Base-by-base conservation (phyloP, 768 basidiomycete genomes). In the Tricholoma saponaceum region DNA sequence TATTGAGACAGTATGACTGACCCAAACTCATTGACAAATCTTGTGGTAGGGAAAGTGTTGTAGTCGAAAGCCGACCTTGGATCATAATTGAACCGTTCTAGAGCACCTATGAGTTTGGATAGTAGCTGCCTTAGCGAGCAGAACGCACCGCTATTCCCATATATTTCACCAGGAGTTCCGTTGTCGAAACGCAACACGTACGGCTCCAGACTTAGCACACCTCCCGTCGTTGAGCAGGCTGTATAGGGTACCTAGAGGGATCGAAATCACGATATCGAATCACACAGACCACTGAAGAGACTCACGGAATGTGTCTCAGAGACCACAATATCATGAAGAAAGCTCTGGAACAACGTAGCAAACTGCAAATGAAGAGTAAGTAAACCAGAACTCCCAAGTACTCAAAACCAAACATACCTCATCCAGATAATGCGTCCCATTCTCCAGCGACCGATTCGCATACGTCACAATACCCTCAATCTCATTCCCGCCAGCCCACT, bases 401-500 rank as follows among this genome's bases (percentile, higher is more conserved):
- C 16, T 46, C 18, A 1, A 20, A 18, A 28, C n/a, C 25, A 5
- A 3, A 62, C 72, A 3, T 32, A 81, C 78, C 72, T 83, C 80
- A 55, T 83, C 71, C 51, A 83, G 66, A 56, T 74, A 82, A 65
- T 78, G 76, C 2, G 72, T 75, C 18, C 76, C 82, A 55, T 79
- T 81, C 16, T 70, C 60, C 9, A 75, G 59, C 1, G 66, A 69
- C 8, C 61, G 57, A 58, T 75, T 76, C 6, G 73, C 74, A 8
- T 25, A 52, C 41, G 75, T 71, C 10, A 78, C 79, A 43, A 83
- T 83, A 0, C 77, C 80, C 62, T 84, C 83, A 49, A 83, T 83
- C 64, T 83, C 82, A 66, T 85, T 84, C 18, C 83, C 82, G 9
- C 80, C 82, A 10, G 83, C 83, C 82, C 83, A 84, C 54, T 83